Evolutionary conservation across 208 protist species (phyloP).

Genomic region (Trypanosoma boissoni): DNA sequence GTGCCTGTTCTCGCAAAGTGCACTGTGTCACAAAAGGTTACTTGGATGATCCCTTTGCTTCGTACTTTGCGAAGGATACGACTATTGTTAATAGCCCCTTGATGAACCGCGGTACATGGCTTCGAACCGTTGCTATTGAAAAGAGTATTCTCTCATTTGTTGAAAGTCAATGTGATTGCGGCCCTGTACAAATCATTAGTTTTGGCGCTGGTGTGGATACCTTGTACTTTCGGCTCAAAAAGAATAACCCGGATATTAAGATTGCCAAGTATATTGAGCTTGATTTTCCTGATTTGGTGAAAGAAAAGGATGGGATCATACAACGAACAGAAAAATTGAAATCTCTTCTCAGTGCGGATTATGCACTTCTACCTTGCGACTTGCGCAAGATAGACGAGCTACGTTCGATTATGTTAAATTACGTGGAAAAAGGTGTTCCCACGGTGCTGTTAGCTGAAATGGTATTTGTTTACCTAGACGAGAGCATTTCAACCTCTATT

Average conservation of each 20-base stretch:
- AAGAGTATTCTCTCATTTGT: conserved; percentile 65
- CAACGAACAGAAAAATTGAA: conserved; percentile 34
- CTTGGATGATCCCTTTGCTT: conserved; percentile 83
- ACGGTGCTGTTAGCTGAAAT: conserved; percentile 87
- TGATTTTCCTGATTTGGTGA: conserved; percentile 78
- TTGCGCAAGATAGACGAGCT: conserved; percentile 52
- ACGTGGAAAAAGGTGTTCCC: conserved; percentile 40
- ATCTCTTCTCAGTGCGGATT: conserved; percentile 38
- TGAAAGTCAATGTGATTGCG: conserved; percentile 18
- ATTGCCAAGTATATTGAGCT: conserved; percentile 74
- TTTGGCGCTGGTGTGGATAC: conserved; percentile 88
- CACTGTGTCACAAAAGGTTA: conserved; percentile 85
- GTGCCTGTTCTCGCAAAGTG: conserved; percentile 86
- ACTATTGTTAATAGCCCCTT: conserved; percentile 90
- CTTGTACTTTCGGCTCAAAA: conserved; percentile 83
- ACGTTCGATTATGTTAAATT: conserved; percentile 38
- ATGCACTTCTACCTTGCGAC: conserved; percentile 56
- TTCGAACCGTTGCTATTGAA: conserved; percentile 83
- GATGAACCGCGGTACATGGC: conserved; percentile 91
- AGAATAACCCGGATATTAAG: conserved; percentile 49
- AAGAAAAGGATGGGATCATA: conserved; percentile 69
- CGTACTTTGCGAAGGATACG: conserved; percentile 71
- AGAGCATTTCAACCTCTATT: conserved; percentile 54
- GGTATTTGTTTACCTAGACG: conserved; percentile 90
- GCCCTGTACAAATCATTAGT: conserved; percentile 81